Base-by-base conservation (phyloP, 2,329 filamentous ascomycete species). In the Bisporella sp. region DNA sequence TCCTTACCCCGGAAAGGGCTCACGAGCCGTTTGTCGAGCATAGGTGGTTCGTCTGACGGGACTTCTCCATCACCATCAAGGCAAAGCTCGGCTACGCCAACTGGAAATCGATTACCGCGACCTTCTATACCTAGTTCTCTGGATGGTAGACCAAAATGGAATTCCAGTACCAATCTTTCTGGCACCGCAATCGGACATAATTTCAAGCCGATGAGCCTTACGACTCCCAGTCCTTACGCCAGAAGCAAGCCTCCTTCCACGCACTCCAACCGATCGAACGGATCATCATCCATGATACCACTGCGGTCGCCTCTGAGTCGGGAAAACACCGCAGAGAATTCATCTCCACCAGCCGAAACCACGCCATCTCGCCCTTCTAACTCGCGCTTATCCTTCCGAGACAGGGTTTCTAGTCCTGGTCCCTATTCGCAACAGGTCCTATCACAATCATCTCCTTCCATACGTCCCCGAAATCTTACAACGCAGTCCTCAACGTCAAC, bases 111-210 rank as follows among this genome's bases (percentile, higher is more conserved):
- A 60, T 45, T 70, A 45, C 65, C 74, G 49, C 71, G 75, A 46
- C 71, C 77, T 50, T 63, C 70, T 39, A 70, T 48, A 12, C 54
- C 76, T 49, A 62, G 70, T 40, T 70, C 73, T 2, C 72, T 72
- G 21, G 69, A 77, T 51, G 73, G 78, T 50, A 81, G 85, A 46
- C 88, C 88, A 4, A 77, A 82, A 51, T 93, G 88, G 88, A 92
- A 84, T 62, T 63, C 62, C 8, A 86, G 82, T 31, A 79, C 82
- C 5, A 89, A 85, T 59, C 77, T 79, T 4, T 70, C 70, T 5
- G 77, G 82, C 54, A 71, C 82, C n/a, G 76, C 84, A 32, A 77
- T 79, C n/a, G 82, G 83, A 30, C 82, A 86, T 65, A 80, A 81
- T 64, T 85, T 82, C 68, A 84, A 80, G 59, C 79, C 84, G 8